Evolutionary conservation across 768 basidiomycete species (phyloP), one percentile per base, ranked within the genome.

Genomic region (Russula griseocarnosa): DNA sequence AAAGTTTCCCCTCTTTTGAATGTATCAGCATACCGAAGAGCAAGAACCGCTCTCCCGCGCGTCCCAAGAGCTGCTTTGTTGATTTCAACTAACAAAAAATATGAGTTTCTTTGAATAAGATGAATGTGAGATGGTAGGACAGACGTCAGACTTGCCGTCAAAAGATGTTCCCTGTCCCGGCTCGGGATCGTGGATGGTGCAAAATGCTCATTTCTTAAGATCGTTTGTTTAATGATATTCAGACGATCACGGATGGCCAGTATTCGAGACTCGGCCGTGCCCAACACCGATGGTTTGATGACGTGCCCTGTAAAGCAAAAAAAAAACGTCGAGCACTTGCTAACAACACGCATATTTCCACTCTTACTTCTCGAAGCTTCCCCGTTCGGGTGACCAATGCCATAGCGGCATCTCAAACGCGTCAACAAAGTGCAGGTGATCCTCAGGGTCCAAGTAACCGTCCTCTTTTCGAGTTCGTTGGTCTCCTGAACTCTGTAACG

Each of bases 321-420:
- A n/a, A n/a, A n/a, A n/a, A 5, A 66, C 30, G 56, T 46, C 13
- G 9, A 58, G 47, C 32, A 60, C 28, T 54, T 47, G 58, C 10
- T 58, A 32, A 36, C 55, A 32, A n/a, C 6, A 24, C 5, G 20
- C 28, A 14, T 30, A n/a, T 5, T 18, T 51, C 8, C 10, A 9
- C 22, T 46, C 82, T 51, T 71, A 96, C 95, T 85, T 90, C 62
- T 93, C 92, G 70, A 98, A 98, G 1, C 90, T 87, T 52, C 88
- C 88, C 62, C 90, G 79, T 70, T 95, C 91, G 34, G 81, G 77
- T 18, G 94, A 93, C 86, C 92, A 99, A 70, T 88, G 83, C 87
- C 94, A 94, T 14, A 86, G 76, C 0, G 97, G 97, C 94, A 98
- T 98, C 57, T 96, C 94, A 70, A 94, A 96, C 11, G 96, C 88